Evolutionary conservation across 306 rosid species (phyloP), one percentile per base, ranked within the genome.

Genomic region (Hippophae gyantsensis): DNA sequence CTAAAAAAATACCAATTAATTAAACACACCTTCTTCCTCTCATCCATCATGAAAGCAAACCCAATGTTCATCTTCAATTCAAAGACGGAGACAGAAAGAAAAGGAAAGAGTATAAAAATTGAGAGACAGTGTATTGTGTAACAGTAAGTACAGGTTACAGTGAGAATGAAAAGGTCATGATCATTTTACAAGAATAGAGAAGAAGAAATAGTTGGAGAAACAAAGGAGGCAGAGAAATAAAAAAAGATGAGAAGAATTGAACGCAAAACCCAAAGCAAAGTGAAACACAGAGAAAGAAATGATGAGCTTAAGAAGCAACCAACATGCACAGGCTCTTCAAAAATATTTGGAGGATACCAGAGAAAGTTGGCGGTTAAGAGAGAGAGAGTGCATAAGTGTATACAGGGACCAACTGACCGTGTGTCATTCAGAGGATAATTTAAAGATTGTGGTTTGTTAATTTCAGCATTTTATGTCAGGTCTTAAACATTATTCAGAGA

Each of bases 31-130:
- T 69, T 18, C 23, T 18, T 69, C 57, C 56, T 69, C 38, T 63
- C 48, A 69, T 79, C 79, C 87, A 82, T 82, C 46, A 60, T 69
- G 42, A 56, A 65, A 79, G 77, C 41, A 12, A 47, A 45, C 63
- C 60, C 61, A 54, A 68, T 47, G 23, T 7, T 11, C 3, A 2
- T 48, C 51, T 25, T 43, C 50, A 13, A 9, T 7, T 7, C 11
- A 3, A 13, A 7, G 23, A 18, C 23, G 23, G 23, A 18, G 23
- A 18, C 23, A 18, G 23, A 18, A 18, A 18, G 23, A 18, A 18
- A 18, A 18, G 23, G 51, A 10, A 40, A 42, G 6, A 63, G 10
- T 6, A 32, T 4, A 32, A 32, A 4, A 32, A 32, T 32, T 2
- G 38, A 32, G 38, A 2, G 38, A 18, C 23, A 18, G 23, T 32